Conservation (phyloP, 2,329 filamentous ascomycete genomes). For the Coniochaeta prunicola region DNA sequence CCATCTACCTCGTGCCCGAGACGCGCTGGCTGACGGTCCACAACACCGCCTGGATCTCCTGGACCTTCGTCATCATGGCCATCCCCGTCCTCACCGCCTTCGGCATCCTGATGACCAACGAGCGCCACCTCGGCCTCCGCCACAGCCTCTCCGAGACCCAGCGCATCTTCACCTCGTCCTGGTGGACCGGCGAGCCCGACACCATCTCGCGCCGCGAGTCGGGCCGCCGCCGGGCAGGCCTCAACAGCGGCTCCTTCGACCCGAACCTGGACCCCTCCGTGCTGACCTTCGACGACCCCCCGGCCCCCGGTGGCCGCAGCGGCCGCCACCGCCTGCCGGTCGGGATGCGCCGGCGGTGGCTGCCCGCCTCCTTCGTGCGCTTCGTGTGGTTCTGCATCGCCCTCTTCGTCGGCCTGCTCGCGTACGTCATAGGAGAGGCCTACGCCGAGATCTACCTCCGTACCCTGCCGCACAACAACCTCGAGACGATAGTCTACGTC, state of each 20-base stretch:
- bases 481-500: slow-evolving; percentile 62
- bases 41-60: slow-evolving; percentile 62
- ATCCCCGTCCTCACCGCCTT: slow-evolving; percentile 61
- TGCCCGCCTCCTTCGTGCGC: slow-evolving; percentile 59
- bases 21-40: slow-evolving; percentile 48
- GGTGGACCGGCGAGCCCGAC: slow-evolving; percentile 55
- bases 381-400: slow-evolving; percentile 65
- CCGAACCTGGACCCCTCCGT: slow-evolving; percentile 19
- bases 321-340: slow-evolving; percentile 27
- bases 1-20: slow-evolving; percentile 48
- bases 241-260: slow-evolving; percentile 29
- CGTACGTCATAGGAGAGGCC: slow-evolving; percentile 61
- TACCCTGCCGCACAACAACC: slow-evolving; percentile 57
- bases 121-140: slow-evolving; percentile 54
- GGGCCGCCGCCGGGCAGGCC: slow-evolving; percentile 28
- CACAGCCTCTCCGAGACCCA: slow-evolving; percentile 59
- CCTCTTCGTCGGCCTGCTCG: slow-evolving; percentile 53
- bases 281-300: slow-evolving; percentile 11
- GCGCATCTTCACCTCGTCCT: slow-evolving; percentile 58
- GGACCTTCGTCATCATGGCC: slow-evolving; percentile 65
- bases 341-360: slow-evolving; percentile 44
- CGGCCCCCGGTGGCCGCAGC: slow-evolving; percentile 6
- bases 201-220: slow-evolving; percentile 31
- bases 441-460: slow-evolving; percentile 63
- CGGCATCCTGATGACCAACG: slow-evolving; percentile 54